Evolutionary conservation across 345 rosid species (phyloP), one percentile per base, ranked within the genome.

Genomic region (Citrus hindsii): DNA sequence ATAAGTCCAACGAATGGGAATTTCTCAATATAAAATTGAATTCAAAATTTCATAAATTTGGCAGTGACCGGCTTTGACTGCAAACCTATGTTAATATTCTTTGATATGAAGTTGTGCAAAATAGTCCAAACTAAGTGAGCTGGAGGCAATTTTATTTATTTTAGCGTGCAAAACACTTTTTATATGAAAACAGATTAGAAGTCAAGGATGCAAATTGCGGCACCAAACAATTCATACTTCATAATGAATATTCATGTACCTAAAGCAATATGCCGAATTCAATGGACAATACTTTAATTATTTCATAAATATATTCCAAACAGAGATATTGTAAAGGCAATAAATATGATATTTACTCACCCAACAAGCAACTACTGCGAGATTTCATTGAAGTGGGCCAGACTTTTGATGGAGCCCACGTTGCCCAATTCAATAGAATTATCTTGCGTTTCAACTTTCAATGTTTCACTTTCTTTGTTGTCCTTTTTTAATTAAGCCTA

Each of bases 391-490:
- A 59, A 58, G 67, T 24, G 53, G 53, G 58, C 27, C 30, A 72
- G n/a, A 24, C 58, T 27, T 48, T 70, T 28, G 22, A 19, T 73
- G 53, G 66, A 35, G 6, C 66, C 69, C 77, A 42, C 60, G 6
- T 38, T 18, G 24, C 69, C 46, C 18, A 74, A 18, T 40, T 61
- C 18, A 62, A 8, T 40, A 7, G 12, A 19, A 38, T 62, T 74
- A 21, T 14, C 82, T 80, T 69, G 32, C 55, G 37, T 62, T 70
- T 30, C 16, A 80, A 80, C 59, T 61, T 70, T 30, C 16, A 80
- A 80, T 66, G 16, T 63, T 80, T 30, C 35, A 46, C 64, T 25
- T 71, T 48, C 19, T 69, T 61, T 16, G 27, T 18, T 38, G 55
- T 22, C 48, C 48, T 58, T 19, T 18, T 19, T 27, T 38, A 24